These are phyloP conservation scores for Anthostomella pinea DNA, from an alignment of 2,329 filamentous ascomycete species.

Conservation along the genomic window DNA sequence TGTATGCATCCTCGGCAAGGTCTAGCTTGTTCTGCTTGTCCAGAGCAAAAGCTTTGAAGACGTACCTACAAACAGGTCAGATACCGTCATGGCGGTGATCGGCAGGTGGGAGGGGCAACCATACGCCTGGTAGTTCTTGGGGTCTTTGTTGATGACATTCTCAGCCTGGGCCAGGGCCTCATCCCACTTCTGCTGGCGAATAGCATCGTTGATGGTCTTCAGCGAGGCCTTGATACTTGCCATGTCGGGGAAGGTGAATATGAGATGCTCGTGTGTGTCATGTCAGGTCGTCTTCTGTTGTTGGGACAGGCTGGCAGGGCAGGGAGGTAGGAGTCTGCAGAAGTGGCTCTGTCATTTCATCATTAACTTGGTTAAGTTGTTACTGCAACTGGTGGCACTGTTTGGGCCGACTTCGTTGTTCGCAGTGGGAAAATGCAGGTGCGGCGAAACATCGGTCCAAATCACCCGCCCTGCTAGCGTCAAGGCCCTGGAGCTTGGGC, in stretches of 20 bases:
- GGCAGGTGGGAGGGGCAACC: slow-evolving; percentile 26
- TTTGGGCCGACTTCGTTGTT: background rate
- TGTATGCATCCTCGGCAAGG: slow-evolving; percentile 75
- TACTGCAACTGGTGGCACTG: no score
- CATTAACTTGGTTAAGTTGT: slow-evolving; percentile 24
- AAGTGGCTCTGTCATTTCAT: slow-evolving; percentile 16
- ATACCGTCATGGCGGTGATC: background rate
- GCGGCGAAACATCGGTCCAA: no score
- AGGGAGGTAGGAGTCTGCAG: slow-evolving; percentile 4
- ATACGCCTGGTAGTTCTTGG: slow-evolving; percentile 78
- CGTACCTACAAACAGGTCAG: slow-evolving; percentile 48
- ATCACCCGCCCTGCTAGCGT: no score
- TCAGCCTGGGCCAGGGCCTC: slow-evolving; percentile 69
- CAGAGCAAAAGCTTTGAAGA: slow-evolving; percentile 84
- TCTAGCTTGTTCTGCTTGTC: slow-evolving; percentile 72
- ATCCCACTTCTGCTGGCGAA: slow-evolving; percentile 77
- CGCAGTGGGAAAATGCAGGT: no score
- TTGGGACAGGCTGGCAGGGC: slow-evolving; percentile 5
- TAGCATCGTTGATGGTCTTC: slow-evolving; percentile 75
- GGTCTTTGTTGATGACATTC: slow-evolving; percentile 67
- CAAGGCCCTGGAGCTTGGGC: no score
- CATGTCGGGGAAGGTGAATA: slow-evolving; percentile 36
- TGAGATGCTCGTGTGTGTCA: slow-evolving; percentile 16
- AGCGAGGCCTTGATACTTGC: slow-evolving; percentile 66
- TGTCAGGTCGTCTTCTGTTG: no score